Percentiles rank a stretch among this genome's conserved stretches.
These are phyloP conservation scores for Westerdykella sp. DNA, from an alignment of 2,329 filamentous ascomycete genomes.

Conservation along the genomic window DNA sequence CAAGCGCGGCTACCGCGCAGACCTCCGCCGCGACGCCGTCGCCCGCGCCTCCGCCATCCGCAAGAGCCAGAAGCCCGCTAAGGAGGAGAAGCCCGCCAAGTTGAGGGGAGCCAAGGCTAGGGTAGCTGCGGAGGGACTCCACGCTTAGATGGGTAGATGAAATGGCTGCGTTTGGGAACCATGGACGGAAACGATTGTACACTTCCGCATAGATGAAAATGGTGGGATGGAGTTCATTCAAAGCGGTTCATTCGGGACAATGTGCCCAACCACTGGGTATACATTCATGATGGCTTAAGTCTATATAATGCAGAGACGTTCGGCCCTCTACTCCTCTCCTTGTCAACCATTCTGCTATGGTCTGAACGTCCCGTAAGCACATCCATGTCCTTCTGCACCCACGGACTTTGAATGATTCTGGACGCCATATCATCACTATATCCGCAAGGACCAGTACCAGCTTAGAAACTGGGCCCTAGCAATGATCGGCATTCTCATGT, in stretches of 20 bases:
- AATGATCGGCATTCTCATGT: no score
- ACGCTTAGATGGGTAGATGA: conserved; percentile 18
- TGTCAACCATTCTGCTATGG: no score
- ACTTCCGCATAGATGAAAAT: no score
- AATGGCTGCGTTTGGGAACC: background rate
- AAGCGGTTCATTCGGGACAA: background rate
- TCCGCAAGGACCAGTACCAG: no score
- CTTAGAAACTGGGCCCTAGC: no score
- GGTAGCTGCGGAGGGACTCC: conserved; percentile 48
- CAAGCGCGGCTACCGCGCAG: conserved; percentile 71
- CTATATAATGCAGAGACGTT: conserved; percentile 8
- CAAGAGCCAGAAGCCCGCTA: conserved; percentile 69
- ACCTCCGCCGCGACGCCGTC: conserved; percentile 59
- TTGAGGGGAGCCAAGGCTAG: conserved; percentile 71
- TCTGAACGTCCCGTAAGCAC: no score
- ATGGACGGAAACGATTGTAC: no score
- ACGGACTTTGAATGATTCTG: no score
- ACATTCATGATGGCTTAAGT: conserved; percentile 6
- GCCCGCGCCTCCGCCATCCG: conserved; percentile 82
- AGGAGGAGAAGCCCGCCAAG: conserved; percentile 69
- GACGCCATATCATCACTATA: no score
- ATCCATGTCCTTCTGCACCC: no score
- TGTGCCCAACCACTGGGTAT: background rate
- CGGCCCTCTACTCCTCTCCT: background rate
- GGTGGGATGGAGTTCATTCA: background rate